Conservation (phyloP, 2,329 filamentous ascomycete species). For the Apiospora phragmitis region DNA sequence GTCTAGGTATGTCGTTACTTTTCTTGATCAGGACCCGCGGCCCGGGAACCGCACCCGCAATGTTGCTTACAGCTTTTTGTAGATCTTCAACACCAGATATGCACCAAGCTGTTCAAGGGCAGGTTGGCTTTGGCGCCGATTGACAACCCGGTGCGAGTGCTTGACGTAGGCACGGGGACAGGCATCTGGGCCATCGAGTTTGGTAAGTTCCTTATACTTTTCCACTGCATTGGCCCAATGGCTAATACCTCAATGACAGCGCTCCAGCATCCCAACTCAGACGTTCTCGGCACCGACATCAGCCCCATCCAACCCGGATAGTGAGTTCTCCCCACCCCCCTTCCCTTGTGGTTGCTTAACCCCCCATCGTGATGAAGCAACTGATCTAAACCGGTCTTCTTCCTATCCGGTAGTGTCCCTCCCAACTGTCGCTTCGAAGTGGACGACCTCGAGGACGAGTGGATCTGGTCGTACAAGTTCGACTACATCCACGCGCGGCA, state of each 20-base stretch:
- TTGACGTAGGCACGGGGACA: slow-evolving; percentile 27
- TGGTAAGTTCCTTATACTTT: slow-evolving; percentile 2
- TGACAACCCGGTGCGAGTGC: slow-evolving; percentile 19
- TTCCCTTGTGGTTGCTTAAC: no score
- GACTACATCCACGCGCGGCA: slow-evolving; percentile 25
- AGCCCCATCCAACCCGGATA: slow-evolving; percentile 26
- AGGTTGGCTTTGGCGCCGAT: slow-evolving; percentile 22
- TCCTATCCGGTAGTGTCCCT: slow-evolving; percentile 21
- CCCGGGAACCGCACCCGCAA: no score
- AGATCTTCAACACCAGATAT: slow-evolving; percentile 21
- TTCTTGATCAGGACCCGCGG: neutral
- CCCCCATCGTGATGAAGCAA: neutral
- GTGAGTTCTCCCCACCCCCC: slow-evolving; percentile 9
- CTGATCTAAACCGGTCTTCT: neutral
- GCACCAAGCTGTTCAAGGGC: slow-evolving; percentile 16
- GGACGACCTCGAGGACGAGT: slow-evolving; percentile 26
- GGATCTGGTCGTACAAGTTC: slow-evolving; percentile 22
- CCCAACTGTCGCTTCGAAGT: slow-evolving; percentile 26
- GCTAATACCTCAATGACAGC: neutral
- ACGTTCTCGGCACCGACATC: slow-evolving; percentile 25
- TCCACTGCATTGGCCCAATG: neutral
- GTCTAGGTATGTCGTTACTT: neutral
- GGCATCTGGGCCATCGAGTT: slow-evolving; percentile 24
- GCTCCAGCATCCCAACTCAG: slow-evolving; percentile 21
- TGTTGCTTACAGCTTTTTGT: neutral